A percentile compares a stretch with the other conserved stretches of the same genome.
Evolutionary conservation across 75 land plant genomes (phyloP).

Genomic region (Larix kaempferi): DNA sequence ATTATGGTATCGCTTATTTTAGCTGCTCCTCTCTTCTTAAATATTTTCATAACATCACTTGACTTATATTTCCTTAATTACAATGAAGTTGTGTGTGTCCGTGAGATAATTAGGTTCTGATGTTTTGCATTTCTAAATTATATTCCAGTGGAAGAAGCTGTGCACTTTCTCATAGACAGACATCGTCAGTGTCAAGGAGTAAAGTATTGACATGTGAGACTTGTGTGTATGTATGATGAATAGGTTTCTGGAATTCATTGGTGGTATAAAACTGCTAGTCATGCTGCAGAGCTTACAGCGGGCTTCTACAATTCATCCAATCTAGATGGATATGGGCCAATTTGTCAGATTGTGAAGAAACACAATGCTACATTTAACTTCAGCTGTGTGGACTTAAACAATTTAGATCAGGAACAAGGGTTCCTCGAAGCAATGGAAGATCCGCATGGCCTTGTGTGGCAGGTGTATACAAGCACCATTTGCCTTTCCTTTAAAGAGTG

Average conservation of each 20-base stretch:
- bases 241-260: constrained; percentile 89
- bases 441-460: constrained; percentile 87
- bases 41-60: background rate
- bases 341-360: constrained; percentile 73
- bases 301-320: constrained; percentile 84
- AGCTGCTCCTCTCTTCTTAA: background rate
- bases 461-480: constrained; percentile 37
- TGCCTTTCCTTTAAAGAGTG: background rate
- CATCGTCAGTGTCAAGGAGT: background rate
- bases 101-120: background rate
- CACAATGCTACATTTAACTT: constrained; percentile 69
- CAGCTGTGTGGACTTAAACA: constrained; percentile 41
- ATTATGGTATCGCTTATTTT: constrained; percentile 1
- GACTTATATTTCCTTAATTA: background rate
- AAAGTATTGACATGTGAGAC: background rate
- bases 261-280: constrained; percentile 87
- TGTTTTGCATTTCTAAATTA: background rate
- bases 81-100: background rate
- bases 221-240: background rate
- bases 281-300: constrained; percentile 88
- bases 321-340: constrained; percentile 73
- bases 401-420: constrained; percentile 39
- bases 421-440: constrained; percentile 63
- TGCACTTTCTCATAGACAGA: background rate
- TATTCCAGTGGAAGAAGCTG: background rate